Percentiles rank a stretch among this genome's conserved stretches.
Evolutionary conservation across 306 rosid genomes (phyloP).

Genomic region (Vigna nakashimae): DNA sequence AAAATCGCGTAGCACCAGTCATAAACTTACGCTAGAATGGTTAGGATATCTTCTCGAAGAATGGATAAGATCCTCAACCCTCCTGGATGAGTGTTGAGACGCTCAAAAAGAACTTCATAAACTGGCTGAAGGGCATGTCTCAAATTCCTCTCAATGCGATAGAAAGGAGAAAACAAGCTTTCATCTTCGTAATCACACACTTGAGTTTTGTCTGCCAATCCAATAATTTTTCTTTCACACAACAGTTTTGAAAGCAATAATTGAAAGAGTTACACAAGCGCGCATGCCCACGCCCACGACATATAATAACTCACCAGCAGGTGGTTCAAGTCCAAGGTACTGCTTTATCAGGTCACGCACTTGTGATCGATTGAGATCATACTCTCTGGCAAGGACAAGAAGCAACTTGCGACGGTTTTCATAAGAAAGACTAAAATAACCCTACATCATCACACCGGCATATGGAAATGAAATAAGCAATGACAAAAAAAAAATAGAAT

Average conservation of each 20-base stretch:
- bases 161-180: conserved; percentile 67
- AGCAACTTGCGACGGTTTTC: conserved; percentile 76
- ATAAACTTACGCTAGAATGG: conserved; percentile 79
- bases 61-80: conserved; percentile 81
- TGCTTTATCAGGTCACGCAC: conserved; percentile 81
- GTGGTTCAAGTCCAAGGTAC: conserved; percentile 84
- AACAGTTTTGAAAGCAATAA: conserved; percentile 22
- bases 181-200: conserved; percentile 62
- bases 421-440: conserved; percentile 67
- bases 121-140: conserved; percentile 83
- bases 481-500: background rate
- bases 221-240: conserved; percentile 39
- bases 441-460: conserved; percentile 61
- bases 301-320: conserved; percentile 57
- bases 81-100: conserved; percentile 90
- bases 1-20: conserved; percentile 17
- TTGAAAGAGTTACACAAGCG: background rate
- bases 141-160: conserved; percentile 78
- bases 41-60: conserved; percentile 84
- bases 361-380: conserved; percentile 78
- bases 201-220: conserved; percentile 59
- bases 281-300: background rate
- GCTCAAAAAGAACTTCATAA: conserved; percentile 89
- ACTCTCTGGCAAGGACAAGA: conserved; percentile 78
- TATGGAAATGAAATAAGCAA: conserved; percentile 36